Base-by-base conservation (phyloP, 108 stramenopile genomes). In the Nitzschia putrida region DNA sequence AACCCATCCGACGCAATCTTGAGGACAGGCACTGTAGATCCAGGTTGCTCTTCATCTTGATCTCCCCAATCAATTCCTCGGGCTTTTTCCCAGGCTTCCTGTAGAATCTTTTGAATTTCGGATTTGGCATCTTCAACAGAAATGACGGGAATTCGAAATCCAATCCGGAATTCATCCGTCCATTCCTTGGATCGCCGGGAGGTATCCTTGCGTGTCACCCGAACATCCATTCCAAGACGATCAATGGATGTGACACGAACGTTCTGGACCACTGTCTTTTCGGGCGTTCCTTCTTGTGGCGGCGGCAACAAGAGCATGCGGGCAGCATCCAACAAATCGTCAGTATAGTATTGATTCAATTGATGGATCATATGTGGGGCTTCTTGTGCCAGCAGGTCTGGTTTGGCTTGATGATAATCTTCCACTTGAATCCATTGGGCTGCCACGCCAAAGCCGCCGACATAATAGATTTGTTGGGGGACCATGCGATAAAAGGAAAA, bases 71-170 rank as follows among this genome's bases (percentile, higher is more conserved):
- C 70, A 52, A 86, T 69, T 29, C 87, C 90, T 63, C 95, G 82
- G 37, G 73, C 88, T 44, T 86, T 88, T 82, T 99, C 98, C 98
- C 98, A 99, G 8, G 93, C 93, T 78, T 99, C 98, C 80, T 99
- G 98, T 61, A 98, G 97, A 13, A 98, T 80, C 74, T 98, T 99
- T 49, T 94, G 83, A 47, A 97, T 85, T 74, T 99, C 97, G 45
- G 92, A 94, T 71, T 99, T 97, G 40, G 98, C 98, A 78, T 98
- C 98, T 80, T 99, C 98, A 10, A 94, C 90, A 12, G 84, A 93
- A 76, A 89, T 89, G 58, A 94, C 93, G 7, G 92, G 85, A 50
- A 92, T 87, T 12, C 97, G 81, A 71, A 97, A 97, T 18, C 95
- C 98, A 45, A 98, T 83, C 59, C 98, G 85, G 69, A 91, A 98